Percentiles rank a stretch among this genome's conserved stretches.
Evolutionary conservation across 2,329 filamentous ascomycete species (phyloP).

Genomic region (Chaetomiaceae sp.): DNA sequence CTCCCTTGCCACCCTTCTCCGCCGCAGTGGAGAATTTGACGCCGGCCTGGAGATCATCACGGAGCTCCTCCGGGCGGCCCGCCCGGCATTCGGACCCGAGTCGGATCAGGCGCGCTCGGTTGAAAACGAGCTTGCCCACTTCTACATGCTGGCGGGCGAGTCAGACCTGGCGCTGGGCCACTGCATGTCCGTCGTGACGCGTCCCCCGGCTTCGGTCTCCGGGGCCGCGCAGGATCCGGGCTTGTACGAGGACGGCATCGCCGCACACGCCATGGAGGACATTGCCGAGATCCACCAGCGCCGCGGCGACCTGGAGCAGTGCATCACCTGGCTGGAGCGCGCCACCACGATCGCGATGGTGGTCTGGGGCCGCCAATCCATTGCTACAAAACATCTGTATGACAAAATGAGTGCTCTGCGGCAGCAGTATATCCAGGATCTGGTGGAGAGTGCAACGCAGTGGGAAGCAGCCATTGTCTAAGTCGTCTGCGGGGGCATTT

Average conservation of each 20-base stretch:
- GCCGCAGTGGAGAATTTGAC: slow-evolving; percentile 23
- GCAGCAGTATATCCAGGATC: slow-evolving; percentile 19
- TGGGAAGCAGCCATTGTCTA: slow-evolving; percentile 19
- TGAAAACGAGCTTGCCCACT: slow-evolving; percentile 23
- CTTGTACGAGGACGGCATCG: slow-evolving; percentile 22
- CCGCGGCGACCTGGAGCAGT: slow-evolving; percentile 21
- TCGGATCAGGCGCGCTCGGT: slow-evolving; percentile 21
- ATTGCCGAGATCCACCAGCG: slow-evolving; percentile 24
- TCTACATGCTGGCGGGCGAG: slow-evolving; percentile 22
- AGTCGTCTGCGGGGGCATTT: background rate
- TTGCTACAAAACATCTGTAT: slow-evolving; percentile 23
- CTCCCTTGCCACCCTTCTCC: slow-evolving; percentile 23
- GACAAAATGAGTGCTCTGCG: slow-evolving; percentile 24
- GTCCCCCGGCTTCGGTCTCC: slow-evolving; percentile 2
- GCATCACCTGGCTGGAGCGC: slow-evolving; percentile 22
- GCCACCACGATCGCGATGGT: slow-evolving; percentile 20
- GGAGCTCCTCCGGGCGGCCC: slow-evolving; percentile 20
- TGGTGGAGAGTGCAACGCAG: slow-evolving; percentile 19
- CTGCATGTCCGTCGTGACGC: slow-evolving; percentile 23
- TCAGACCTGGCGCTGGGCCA: slow-evolving; percentile 20
- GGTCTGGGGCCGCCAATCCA: slow-evolving; percentile 20
- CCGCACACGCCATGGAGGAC: slow-evolving; percentile 24
- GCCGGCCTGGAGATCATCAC: slow-evolving; percentile 21
- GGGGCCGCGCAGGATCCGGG: background rate
- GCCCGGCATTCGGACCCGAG: slow-evolving; percentile 18